Evolutionary conservation across 2,329 filamentous ascomycete species (phyloP).

Genomic region (Tolypocladium inflatum): DNA sequence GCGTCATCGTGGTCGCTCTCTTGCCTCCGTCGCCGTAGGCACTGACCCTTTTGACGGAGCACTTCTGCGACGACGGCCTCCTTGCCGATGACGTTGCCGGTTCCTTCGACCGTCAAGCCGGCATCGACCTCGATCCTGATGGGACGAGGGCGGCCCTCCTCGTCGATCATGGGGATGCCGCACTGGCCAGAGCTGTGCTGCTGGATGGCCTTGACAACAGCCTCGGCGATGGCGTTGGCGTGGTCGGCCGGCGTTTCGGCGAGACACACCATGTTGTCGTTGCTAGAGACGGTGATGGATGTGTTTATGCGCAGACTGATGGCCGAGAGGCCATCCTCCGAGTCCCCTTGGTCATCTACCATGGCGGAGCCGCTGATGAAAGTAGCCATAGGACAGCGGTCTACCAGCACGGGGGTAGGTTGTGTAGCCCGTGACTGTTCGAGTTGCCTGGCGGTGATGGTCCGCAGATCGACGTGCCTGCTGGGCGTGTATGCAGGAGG

Average conservation of each 20-base stretch:
- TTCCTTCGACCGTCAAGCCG: constrained; percentile 33
- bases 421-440: constrained; percentile 6
- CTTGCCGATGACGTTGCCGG: constrained; percentile 33
- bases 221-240: constrained; percentile 31
- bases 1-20: constrained; percentile 6
- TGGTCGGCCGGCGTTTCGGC: constrained; percentile 26
- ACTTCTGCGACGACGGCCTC: constrained; percentile 17
- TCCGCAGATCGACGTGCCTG: constrained; percentile 7
- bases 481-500: constrained; percentile 21
- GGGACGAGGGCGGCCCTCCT: constrained; percentile 30
- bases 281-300: constrained; percentile 33
- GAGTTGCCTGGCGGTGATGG: constrained; percentile 8
- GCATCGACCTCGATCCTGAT: constrained; percentile 34
- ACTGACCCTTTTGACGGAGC: constrained; percentile 11
- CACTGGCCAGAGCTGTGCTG: constrained; percentile 27
- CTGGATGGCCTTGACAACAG: constrained; percentile 34
- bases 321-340: constrained; percentile 19
- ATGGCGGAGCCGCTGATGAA: constrained; percentile 1
- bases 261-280: constrained; percentile 39
- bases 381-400: background rate
- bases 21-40: constrained; percentile 10
- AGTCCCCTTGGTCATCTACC: constrained; percentile 11
- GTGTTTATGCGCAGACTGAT: constrained; percentile 39
- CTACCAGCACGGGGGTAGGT: background rate
- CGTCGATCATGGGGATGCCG: constrained; percentile 36